Evolutionary conservation across 2,329 filamentous ascomycete genomes (phyloP), one percentile per base, ranked within the genome.

Genomic region (Paraphoma chrysanthemicola): DNA sequence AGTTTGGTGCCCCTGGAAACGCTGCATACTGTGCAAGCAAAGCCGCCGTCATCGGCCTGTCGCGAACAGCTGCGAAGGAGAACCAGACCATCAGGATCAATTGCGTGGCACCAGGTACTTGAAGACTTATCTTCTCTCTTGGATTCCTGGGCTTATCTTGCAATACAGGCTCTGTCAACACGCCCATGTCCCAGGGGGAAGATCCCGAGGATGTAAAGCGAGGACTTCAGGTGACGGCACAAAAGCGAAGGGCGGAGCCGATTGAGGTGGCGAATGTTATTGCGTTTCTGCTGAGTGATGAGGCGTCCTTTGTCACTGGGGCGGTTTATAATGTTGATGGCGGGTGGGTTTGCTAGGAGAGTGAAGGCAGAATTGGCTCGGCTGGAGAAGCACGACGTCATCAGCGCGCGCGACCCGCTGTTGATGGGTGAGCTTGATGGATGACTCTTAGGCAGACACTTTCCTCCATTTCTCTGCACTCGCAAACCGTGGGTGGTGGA

Each of bases 271-370:
- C 79, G 6, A 72, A 76, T 29, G 68, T 81, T 9, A 76, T 81
- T 44, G 70, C 76, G 6, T 83, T 79, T 49, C 59, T 83, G 61
- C 59, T 83, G 38, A 77, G 79, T 54, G 77, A 81, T 55, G 78
- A 80, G 29, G 66, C 74, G 6, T 77, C 72, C 12, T 82, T 77
- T 68, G 76, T 80, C 1, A 83, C 80, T 0, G 80, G 80, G 1
- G 68, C 72, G 10, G 70, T 77, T 6, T 71, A 78, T 48, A 75
- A 65, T 59, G 75, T 82, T 29, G 80, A 83, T 52, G 48, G 51
- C 17, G 57, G 54, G 1, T 31, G 33, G 44, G 47, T 49, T 11
- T 49, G 46, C 11, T 48, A 23, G n/a, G 12, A 29, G 46, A 29
- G 46, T 29, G 12, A 52, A 30, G 18, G 28, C 3, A n/a, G 10